These are phyloP conservation scores for Triticum monococcum DNA, from an alignment of 176 grass and related monocot species.

Conservation along the genomic window DNA sequence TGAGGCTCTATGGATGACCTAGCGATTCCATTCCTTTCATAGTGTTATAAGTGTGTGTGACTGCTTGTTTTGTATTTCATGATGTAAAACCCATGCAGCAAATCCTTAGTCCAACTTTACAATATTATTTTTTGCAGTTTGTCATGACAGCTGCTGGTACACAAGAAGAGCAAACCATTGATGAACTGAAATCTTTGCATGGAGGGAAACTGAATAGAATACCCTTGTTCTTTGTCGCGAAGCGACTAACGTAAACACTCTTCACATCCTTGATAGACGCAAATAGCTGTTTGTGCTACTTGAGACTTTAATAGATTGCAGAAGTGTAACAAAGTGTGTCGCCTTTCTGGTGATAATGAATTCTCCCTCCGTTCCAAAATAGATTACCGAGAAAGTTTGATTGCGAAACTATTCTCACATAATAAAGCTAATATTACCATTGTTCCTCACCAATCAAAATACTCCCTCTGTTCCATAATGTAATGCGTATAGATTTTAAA, in stretches of 20 bases:
- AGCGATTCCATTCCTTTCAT: neutral
- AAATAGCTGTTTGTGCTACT: neutral
- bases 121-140: constrained; percentile 56
- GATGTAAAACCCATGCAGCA: constrained; percentile 2
- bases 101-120: constrained; percentile 4
- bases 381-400: neutral
- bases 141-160: constrained; percentile 91
- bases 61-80: constrained; percentile 5
- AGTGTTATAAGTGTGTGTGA: neutral
- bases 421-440: neutral
- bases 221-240: constrained; percentile 72
- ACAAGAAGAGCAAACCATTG: constrained; percentile 61
- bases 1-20: neutral
- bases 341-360: neutral
- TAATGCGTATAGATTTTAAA: too few relatives aligned
- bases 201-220: constrained; percentile 72
- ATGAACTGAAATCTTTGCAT: constrained; percentile 50
- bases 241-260: constrained; percentile 71
- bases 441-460: neutral
- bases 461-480: too few relatives aligned
- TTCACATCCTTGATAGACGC: neutral
- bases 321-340: neutral
- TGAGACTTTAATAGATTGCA: too few relatives aligned
- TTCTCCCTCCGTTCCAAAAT: neutral
- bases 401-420: neutral